Evolutionary conservation across 2,329 filamentous ascomycete species (phyloP), one percentile per base, ranked within the genome.

Genomic region (Colletotrichum zoysiae): DNA sequence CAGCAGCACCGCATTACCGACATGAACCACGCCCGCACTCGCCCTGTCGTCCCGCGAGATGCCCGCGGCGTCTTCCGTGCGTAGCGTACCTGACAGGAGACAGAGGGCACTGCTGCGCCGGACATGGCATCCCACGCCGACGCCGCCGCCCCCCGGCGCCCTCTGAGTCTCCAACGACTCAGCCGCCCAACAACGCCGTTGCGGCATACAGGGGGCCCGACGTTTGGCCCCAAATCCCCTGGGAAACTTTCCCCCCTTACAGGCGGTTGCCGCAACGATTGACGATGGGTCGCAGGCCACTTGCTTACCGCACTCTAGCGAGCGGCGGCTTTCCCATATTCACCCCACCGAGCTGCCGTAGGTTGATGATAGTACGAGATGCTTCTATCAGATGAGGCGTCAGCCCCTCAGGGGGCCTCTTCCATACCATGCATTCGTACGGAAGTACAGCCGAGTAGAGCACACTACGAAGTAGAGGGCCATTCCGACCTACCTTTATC

Each of bases 261-360:
- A 64, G 65, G 58, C 53, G 51, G 69, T 71, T 69, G 69, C 69
- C 69, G 65, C 53, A 69, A 69, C 65, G 30, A 69, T 69, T 62
- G 33, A 63, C 46, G 30, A 48, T n/a, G 35, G 42, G 44, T 56
- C 56, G 18, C 35, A 56, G 61, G n/a, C 53, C 33, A 20, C 20
- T 38, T 56, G 53, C 33, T 23, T 56, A 56, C 53, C 33, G 53
- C 53, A 56, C 53, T 56, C 33, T 35, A 56, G 33, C 53, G 53
- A 35, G 53, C 53, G 33, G 53, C 33, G 23, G 33, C 30, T 30
- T 46, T 51, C 44, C 42, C 20, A 23, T n/a, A 7, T 56, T 14
- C 57, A 60, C 64, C 64, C 58, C 33, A 53, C 51, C 56, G 33
- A 38, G 66, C 67, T 44, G 51, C 51, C 57, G 35, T 44, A n/a